Evolutionary conservation across 257 asterid species (phyloP).

Genomic region (Nicotiana tomentosiformis): DNA sequence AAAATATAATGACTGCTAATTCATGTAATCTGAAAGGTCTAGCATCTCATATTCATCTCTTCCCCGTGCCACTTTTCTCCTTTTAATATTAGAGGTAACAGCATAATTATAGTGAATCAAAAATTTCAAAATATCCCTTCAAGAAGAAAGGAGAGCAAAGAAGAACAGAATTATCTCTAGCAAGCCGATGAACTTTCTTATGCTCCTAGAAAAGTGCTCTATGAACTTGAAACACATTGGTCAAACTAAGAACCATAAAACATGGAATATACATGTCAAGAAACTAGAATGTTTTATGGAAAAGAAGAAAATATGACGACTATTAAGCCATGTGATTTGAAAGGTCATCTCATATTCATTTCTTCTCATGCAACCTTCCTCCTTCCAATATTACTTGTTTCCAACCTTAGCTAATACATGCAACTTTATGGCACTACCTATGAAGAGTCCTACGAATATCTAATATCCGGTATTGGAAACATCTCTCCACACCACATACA

Average conservation of each 20-base stretch:
- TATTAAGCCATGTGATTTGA: slow-evolving; percentile 3
- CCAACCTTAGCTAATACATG: not conserved
- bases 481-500: not conserved
- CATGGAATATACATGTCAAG: not conserved
- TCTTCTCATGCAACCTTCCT: not conserved
- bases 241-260: not conserved
- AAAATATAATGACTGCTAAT: not conserved
- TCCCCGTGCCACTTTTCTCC: not conserved
- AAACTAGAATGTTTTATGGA: not conserved
- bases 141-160: not conserved
- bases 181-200: not conserved
- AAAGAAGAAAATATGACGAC: not conserved
- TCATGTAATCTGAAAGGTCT: not conserved
- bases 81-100: not conserved
- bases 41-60: not conserved
- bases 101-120: not conserved
- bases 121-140: not conserved
- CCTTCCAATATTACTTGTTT: not conserved
- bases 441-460: not conserved
- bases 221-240: not conserved
- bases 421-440: not conserved
- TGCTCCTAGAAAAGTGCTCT: not conserved
- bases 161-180: not conserved
- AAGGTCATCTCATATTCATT: not conserved
- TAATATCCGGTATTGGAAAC: not conserved